Conservation (phyloP, 1,284 basidiomycete genomes). For the Malassezia yamatoensis region DNA sequence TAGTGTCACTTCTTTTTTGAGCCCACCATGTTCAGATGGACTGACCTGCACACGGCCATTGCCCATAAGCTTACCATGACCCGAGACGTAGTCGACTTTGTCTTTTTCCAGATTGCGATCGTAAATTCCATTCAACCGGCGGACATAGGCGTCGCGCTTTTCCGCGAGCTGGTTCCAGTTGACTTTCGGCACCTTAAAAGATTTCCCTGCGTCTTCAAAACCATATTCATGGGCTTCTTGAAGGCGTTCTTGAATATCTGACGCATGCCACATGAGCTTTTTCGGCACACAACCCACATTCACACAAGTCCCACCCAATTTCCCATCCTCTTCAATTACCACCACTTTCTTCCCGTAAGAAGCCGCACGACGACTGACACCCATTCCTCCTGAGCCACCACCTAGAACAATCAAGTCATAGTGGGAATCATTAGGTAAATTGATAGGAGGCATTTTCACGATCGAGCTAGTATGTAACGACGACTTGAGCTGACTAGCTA, state of each 20-base stretch:
- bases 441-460: constrained; percentile 38
- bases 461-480: constrained; percentile 4
- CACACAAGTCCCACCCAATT: constrained; percentile 90
- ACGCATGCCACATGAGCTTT: constrained; percentile 98
- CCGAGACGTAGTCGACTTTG: constrained; percentile 75
- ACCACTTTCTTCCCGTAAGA: constrained; percentile 87
- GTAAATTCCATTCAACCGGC: constrained; percentile 81
- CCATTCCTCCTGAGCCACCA: constrained; percentile 47
- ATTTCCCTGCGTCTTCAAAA: constrained; percentile 51
- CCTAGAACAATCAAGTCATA: constrained; percentile 47
- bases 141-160: constrained; percentile 90
- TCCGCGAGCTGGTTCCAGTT: constrained; percentile 84
- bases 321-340: constrained; percentile 66
- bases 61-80: constrained; percentile 55
- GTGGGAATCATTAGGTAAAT: constrained; percentile 28
- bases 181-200: constrained; percentile 54
- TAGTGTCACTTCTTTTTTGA: constrained; percentile 52
- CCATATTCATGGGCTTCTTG: constrained; percentile 66
- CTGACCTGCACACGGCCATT: constrained; percentile 39
- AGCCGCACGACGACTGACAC: constrained; percentile 58
- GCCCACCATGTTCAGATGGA: constrained; percentile 41
- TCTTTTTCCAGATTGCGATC: constrained; percentile 70
- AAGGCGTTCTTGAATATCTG: constrained; percentile 70
- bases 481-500: neutral
- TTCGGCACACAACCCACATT: constrained; percentile 58